A percentile compares a stretch with the other conserved stretches of the same genome.
phyloP scores from a whole-genome alignment of 768 basidiomycete genomes.

The Collybia sordida region DNA sequence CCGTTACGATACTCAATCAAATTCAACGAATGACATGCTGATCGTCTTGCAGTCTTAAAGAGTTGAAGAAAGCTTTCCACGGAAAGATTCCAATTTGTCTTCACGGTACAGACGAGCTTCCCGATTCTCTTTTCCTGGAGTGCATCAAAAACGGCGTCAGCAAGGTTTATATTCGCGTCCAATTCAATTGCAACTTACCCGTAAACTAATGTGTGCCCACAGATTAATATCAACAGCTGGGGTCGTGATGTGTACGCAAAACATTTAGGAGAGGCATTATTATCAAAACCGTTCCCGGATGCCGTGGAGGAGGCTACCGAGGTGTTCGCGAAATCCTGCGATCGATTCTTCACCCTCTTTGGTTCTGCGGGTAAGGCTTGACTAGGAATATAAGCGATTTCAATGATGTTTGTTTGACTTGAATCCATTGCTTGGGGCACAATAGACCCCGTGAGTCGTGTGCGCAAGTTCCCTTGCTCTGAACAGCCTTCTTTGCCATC shows the following conservation, averaged over 20 bases:
- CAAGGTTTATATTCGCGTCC: conserved; percentile 24
- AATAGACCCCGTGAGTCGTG: no score
- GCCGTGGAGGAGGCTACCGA: conserved; percentile 45
- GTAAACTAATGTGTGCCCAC: not conserved
- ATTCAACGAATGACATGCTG: not conserved
- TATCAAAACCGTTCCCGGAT: conserved; percentile 40
- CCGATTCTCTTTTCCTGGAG: conserved; percentile 41
- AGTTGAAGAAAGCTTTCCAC: conserved; percentile 32
- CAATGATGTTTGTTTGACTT: no score
- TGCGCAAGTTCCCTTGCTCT: no score
- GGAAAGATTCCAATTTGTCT: conserved; percentile 38
- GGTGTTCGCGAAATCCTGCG: conserved; percentile 38
- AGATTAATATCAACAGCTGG: conserved; percentile 51
- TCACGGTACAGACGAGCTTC: conserved; percentile 45
- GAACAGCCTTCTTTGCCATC: no score
- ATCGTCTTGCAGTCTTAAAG: conserved; percentile 28
- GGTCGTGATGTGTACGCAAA: conserved; percentile 43
- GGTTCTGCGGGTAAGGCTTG: conserved; percentile 40
- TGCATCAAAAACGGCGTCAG: conserved; percentile 46
- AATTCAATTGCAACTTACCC: not conserved
- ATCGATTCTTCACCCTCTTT: conserved; percentile 40
- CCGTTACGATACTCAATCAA: not conserved
- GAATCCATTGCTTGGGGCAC: no score
- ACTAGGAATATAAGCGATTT: not conserved
- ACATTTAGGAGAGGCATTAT: conserved; percentile 27